These are phyloP conservation scores for Paraglomus occultum DNA, from an alignment of 192 early-diverging fungal genomes.

Conservation along the genomic window DNA sequence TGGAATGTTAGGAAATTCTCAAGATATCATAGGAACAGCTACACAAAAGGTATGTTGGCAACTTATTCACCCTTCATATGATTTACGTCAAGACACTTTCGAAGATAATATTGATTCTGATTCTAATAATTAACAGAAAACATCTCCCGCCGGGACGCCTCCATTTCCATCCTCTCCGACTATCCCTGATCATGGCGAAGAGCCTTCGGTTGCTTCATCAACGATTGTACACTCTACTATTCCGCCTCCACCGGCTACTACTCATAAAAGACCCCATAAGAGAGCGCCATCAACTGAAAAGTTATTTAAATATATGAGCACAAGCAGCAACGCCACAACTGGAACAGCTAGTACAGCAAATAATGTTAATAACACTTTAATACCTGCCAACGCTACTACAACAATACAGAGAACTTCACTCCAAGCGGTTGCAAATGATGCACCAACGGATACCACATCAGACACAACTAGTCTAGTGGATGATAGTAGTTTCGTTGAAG, in stretches of 20 bases:
- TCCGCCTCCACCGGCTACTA: neutral
- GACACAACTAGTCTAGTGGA: slow-evolving; percentile 15
- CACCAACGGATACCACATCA: slow-evolving; percentile 7
- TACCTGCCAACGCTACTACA: neutral
- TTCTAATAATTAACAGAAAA: neutral
- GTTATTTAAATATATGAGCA: neutral
- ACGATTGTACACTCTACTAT: neutral
- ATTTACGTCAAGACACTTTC: too few species aligned
- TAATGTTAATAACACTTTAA: neutral
- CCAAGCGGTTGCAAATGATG: slow-evolving; percentile 6
- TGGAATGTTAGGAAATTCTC: neutral
- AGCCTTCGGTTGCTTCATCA: neutral
- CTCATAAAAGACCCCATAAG: slow-evolving; percentile 20
- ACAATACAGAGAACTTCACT: neutral
- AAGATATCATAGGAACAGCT: neutral
- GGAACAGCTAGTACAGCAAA: neutral
- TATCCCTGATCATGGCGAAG: slow-evolving; percentile 19
- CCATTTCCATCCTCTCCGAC: slow-evolving; percentile 11
- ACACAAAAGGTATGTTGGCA: too few species aligned
- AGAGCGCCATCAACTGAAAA: slow-evolving; percentile 13
- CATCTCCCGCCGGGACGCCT: neutral
- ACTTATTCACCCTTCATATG: too few species aligned
- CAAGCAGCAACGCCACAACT: slow-evolving; percentile 3
- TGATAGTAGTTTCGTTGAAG: neutral
- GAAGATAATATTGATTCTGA: too few species aligned